Conservation (phyloP, 2,329 filamentous ascomycete species). For the Dothistroma pini region DNA sequence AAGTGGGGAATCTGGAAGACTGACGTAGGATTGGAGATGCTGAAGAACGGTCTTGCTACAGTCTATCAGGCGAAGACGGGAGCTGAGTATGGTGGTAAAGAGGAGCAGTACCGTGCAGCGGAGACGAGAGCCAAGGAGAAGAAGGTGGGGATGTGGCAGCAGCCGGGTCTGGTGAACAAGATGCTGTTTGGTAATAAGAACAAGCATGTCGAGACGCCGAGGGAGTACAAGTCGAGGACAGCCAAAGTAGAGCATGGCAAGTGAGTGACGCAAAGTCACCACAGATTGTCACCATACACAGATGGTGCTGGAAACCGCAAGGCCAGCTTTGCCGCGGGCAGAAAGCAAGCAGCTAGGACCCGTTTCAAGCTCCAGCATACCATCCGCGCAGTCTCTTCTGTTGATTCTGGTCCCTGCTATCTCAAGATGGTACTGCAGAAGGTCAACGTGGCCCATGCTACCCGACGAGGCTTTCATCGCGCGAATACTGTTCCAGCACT, state of each 20-base stretch:
- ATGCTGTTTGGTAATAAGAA: conserved; percentile 48
- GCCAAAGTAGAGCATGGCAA: conserved; percentile 40
- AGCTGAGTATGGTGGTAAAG: conserved; percentile 72
- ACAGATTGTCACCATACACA: too few species aligned
- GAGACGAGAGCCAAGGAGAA: conserved; percentile 48
- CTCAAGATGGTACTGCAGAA: too few species aligned
- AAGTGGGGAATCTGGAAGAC: conserved; percentile 54
- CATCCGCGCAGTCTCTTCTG: too few species aligned
- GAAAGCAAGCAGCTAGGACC: too few species aligned
- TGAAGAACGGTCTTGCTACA: conserved; percentile 78
- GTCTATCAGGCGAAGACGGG: conserved; percentile 92
- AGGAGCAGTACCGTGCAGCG: conserved; percentile 62
- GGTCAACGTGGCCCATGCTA: too few species aligned
- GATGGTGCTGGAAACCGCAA: too few species aligned
- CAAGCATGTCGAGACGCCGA: conserved; percentile 70
- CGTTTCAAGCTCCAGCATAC: too few species aligned
- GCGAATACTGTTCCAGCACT: too few species aligned
- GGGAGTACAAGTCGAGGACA: conserved; percentile 74
- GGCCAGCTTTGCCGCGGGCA: too few species aligned
- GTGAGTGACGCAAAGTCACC: conserved; percentile 14
- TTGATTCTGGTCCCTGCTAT: too few species aligned
- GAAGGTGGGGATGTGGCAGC: conserved; percentile 61
- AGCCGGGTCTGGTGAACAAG: conserved; percentile 38
- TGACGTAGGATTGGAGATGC: conserved; percentile 87
- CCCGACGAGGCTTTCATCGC: too few species aligned